Evolutionary conservation across 2,329 filamentous ascomycete species (phyloP).

Genomic region (Fusarium acutatum): DNA sequence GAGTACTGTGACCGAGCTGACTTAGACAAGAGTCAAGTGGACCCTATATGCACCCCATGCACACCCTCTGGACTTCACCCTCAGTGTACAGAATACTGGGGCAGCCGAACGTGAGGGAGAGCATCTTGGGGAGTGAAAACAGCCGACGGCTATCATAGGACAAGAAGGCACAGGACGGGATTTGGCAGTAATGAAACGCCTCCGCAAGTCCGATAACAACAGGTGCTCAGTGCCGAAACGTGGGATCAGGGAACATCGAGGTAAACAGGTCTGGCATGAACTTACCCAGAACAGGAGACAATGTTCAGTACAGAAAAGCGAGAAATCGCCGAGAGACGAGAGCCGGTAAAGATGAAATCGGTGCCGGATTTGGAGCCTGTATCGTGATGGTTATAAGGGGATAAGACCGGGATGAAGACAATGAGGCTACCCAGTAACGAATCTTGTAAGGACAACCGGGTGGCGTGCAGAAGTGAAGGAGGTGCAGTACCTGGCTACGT

Average conservation of each 20-base stretch:
- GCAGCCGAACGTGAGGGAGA: slow-evolving; percentile 16
- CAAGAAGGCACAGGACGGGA: neutral
- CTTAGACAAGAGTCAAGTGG: slow-evolving; percentile 45
- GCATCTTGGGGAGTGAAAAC: slow-evolving; percentile 10
- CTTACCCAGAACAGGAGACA: slow-evolving; percentile 37
- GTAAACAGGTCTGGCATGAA: slow-evolving; percentile 23
- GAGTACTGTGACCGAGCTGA: slow-evolving; percentile 38
- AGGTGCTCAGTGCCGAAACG: slow-evolving; percentile 31
- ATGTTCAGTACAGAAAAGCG: slow-evolving; percentile 25
- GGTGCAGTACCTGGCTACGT: slow-evolving; percentile 7
- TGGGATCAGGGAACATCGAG: slow-evolving; percentile 30
- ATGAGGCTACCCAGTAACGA: slow-evolving; percentile 28
- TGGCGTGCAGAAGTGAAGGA: slow-evolving; percentile 23
- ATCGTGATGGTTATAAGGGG: slow-evolving; percentile 19
- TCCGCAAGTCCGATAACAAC: slow-evolving; percentile 40
- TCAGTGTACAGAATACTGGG: neutral
- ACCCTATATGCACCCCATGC: slow-evolving; percentile 36
- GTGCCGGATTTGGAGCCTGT: slow-evolving; percentile 18
- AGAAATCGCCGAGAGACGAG: slow-evolving; percentile 35
- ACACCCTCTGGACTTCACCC: slow-evolving; percentile 29
- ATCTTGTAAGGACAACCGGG: slow-evolving; percentile 23
- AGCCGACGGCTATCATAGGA: slow-evolving; percentile 28
- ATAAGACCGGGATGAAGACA: slow-evolving; percentile 4
- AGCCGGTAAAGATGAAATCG: slow-evolving; percentile 9
- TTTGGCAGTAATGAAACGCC: slow-evolving; percentile 16